phyloP scores from a whole-genome alignment of 108 stramenopile species.

The Nitzschia sp. region DNA sequence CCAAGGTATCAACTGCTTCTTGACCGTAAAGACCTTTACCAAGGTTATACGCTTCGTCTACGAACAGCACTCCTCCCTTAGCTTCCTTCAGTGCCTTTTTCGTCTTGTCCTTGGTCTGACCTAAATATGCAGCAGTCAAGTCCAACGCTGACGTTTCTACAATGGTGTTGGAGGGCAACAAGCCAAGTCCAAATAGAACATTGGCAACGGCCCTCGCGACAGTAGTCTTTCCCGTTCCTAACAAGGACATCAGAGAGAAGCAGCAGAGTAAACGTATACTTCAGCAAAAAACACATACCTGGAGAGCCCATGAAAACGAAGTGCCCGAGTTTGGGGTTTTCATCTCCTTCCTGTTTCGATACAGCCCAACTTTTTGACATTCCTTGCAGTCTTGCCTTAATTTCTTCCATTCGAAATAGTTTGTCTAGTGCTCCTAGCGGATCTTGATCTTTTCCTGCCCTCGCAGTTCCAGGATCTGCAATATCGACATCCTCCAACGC shows the following conservation, averaged over 20 bases:
- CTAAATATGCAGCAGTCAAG: conserved; percentile 31
- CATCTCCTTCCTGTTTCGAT: conserved; percentile 32
- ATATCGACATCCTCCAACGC: conserved; percentile 34
- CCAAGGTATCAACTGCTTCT: conserved; percentile 50
- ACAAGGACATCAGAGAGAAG: background rate
- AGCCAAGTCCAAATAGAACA: conserved; percentile 32
- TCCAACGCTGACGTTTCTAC: conserved; percentile 33
- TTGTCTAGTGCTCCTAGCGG: conserved; percentile 27
- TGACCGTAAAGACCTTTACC: conserved; percentile 33
- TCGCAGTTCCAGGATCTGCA: conserved; percentile 13
- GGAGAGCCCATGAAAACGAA: conserved; percentile 33
- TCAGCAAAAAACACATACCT: conserved; percentile 13
- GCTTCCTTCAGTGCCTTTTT: conserved; percentile 46
- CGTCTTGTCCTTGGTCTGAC: conserved; percentile 40
- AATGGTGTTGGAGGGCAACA: conserved; percentile 26
- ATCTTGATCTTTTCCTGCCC: conserved; percentile 24
- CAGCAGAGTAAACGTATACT: background rate
- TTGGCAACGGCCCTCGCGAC: conserved; percentile 59
- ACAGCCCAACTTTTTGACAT: conserved; percentile 25
- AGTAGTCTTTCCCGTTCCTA: conserved; percentile 34
- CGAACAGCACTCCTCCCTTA: conserved; percentile 66
- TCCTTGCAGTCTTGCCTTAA: conserved; percentile 32
- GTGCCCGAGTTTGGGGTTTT: conserved; percentile 34
- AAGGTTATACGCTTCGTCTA: conserved; percentile 76
- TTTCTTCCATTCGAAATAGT: conserved; percentile 40